phyloP scores from a whole-genome alignment of 164 flowering plant genomes.

The Nymphaea colorata region DNA sequence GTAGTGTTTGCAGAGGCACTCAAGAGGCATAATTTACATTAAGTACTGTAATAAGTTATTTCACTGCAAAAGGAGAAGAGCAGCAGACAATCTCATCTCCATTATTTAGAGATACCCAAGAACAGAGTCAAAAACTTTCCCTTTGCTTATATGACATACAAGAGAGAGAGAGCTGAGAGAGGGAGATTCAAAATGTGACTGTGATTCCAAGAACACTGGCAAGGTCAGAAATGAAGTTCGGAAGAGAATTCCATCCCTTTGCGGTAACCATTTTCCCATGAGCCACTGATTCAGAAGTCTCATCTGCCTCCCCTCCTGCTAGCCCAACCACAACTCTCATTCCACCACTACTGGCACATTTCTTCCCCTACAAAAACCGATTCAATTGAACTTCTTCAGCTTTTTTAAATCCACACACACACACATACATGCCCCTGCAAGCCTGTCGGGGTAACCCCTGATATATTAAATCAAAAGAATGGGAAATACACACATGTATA shows the following conservation, averaged over 20 bases:
- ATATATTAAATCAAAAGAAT: too few relatives aligned
- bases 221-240: slow-evolving; percentile 15
- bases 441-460: too few relatives aligned
- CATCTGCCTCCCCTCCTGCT: slow-evolving; percentile 18
- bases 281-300: slow-evolving; percentile 11
- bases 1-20: too few relatives aligned
- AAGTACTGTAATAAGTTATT: too few relatives aligned
- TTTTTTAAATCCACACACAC: too few relatives aligned
- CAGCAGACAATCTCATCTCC: too few relatives aligned
- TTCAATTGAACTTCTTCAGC: neutral
- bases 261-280: slow-evolving; percentile 21
- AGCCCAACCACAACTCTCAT: slow-evolving; percentile 21
- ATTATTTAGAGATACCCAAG: too few relatives aligned
- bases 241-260: slow-evolving; percentile 20
- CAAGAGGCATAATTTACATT: too few relatives aligned
- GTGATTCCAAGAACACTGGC: slow-evolving; percentile 12
- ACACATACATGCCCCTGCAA: neutral
- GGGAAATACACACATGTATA: neutral
- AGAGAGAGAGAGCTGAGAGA: neutral
- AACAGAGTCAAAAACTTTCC: too few relatives aligned
- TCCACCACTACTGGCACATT: slow-evolving; percentile 15
- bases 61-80: too few relatives aligned
- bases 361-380: slow-evolving; percentile 17
- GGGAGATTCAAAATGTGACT: slow-evolving; percentile 5
- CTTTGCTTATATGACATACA: too few relatives aligned